Percentiles rank a stretch among this genome's conserved stretches.
These are phyloP conservation scores for Brettanomyces nanus DNA, from an alignment of 805 yeast genomes.

Conservation along the genomic window DNA sequence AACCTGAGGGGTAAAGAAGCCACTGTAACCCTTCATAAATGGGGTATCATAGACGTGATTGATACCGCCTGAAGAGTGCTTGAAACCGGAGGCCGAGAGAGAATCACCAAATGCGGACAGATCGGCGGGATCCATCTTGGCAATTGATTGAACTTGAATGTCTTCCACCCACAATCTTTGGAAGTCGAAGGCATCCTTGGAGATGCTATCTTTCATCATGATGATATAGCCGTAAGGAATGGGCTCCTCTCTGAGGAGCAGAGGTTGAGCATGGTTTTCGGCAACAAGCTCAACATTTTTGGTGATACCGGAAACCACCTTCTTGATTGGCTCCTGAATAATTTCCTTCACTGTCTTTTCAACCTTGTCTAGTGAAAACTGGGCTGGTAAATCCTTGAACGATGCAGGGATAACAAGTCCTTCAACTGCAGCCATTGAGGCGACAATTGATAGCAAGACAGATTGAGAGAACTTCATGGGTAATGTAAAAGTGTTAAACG, in stretches of 20 bases:
- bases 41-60: conserved; percentile 54
- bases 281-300: conserved; percentile 11
- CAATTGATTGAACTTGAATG: conserved; percentile 36
- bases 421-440: conserved; percentile 11
- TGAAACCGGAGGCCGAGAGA: conserved; percentile 14
- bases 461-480: conserved; percentile 12
- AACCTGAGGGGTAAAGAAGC: conserved; percentile 68
- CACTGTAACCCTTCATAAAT: conserved; percentile 73
- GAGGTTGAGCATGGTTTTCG: conserved; percentile 32
- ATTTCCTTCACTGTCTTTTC: conserved; percentile 1
- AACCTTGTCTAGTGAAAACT: conserved; percentile 2
- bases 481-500: too few relatives aligned
- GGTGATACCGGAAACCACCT: conserved; percentile 23
- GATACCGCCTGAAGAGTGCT: conserved; percentile 39
- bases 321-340: conserved; percentile 3
- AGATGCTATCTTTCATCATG: conserved; percentile 64
- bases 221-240: conserved; percentile 77
- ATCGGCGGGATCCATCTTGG: conserved; percentile 15
- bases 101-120: conserved; percentile 25
- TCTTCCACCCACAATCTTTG: conserved; percentile 63
- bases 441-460: conserved; percentile 9
- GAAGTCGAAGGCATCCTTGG: conserved; percentile 44
- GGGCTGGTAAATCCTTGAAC: conserved; percentile 10
- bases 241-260: conserved; percentile 38
- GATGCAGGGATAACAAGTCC: conserved; percentile 15